These are phyloP conservation scores for Filobasidium wieringae DNA, from an alignment of 768 basidiomycete species.

Conservation along the genomic window DNA sequence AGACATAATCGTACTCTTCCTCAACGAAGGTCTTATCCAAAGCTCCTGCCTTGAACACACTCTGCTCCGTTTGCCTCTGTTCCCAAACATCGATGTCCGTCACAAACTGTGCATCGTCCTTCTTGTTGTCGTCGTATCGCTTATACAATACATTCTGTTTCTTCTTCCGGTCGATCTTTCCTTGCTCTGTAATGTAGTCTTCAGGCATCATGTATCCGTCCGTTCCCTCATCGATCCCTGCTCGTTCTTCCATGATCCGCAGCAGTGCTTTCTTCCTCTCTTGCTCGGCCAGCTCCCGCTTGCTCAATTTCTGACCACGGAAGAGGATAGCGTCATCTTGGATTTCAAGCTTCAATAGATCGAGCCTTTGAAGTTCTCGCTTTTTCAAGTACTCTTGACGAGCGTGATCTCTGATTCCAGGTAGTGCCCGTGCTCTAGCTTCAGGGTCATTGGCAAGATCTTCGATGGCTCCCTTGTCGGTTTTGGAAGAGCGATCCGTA, in stretches of 20 bases:
- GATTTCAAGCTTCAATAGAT: conserved; percentile 81
- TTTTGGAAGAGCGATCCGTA: conserved; percentile 77
- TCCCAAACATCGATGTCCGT: conserved; percentile 99
- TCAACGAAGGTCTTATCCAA: conserved; percentile 69
- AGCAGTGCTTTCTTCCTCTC: conserved; percentile 87
- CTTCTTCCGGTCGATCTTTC: conserved; percentile 94
- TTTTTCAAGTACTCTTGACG: conserved; percentile 94
- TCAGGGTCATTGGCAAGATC: conserved; percentile 65
- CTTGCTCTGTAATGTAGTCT: conserved; percentile 96
- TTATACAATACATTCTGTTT: conserved; percentile 83
- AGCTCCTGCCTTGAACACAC: conserved; percentile 80
- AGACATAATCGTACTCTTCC: conserved; percentile 91
- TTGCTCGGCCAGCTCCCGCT: conserved; percentile 64
- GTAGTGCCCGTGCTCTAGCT: conserved; percentile 47
- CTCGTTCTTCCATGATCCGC: conserved; percentile 79
- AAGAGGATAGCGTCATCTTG: conserved; percentile 87
- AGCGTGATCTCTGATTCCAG: conserved; percentile 72
- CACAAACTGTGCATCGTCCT: conserved; percentile 77
- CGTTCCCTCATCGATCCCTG: conserved; percentile 86
- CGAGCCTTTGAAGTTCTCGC: conserved; percentile 90
- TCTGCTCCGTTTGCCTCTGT: conserved; percentile 73
- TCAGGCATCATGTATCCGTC: conserved; percentile 96
- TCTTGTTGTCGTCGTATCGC: conserved; percentile 70
- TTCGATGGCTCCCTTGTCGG: conserved; percentile 55
- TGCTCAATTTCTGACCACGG: conserved; percentile 78